Evolutionary conservation across 768 basidiomycete genomes (phyloP).

Genomic region (Scleroderma bovista): DNA sequence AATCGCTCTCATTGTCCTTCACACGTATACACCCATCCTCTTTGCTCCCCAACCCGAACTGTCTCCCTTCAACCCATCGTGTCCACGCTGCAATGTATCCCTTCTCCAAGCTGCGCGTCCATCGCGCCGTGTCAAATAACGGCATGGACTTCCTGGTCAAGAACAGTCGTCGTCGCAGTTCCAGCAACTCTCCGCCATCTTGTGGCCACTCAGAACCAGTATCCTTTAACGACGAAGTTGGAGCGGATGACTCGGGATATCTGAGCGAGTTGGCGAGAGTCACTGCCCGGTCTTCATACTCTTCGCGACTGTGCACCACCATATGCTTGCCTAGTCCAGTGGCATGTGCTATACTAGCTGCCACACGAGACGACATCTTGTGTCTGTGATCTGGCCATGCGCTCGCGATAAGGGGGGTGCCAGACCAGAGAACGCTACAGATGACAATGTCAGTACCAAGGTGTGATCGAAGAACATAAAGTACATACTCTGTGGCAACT

Average conservation of each 20-base stretch:
- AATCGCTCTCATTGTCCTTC: conserved; percentile 21
- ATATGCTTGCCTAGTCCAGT: conserved; percentile 45
- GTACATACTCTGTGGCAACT: conserved; percentile 42
- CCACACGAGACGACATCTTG: conserved; percentile 50
- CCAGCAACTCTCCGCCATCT: conserved; percentile 30
- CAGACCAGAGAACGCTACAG: conserved; percentile 45
- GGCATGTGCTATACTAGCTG: conserved; percentile 41
- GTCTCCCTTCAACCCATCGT: conserved; percentile 43
- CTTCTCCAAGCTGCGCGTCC: conserved; percentile 45
- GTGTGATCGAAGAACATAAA: background rate
- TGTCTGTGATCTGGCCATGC: conserved; percentile 38
- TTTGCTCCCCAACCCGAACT: conserved; percentile 23
- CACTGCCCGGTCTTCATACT: conserved; percentile 44
- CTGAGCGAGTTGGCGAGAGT: conserved; percentile 29
- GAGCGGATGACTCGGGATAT: conserved; percentile 6
- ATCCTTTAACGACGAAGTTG: background rate
- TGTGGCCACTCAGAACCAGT: background rate
- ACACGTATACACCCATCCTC: conserved; percentile 29
- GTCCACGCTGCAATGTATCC: conserved; percentile 39
- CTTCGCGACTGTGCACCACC: conserved; percentile 38
- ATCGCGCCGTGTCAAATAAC: conserved; percentile 44
- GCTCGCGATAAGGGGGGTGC: conserved; percentile 46
- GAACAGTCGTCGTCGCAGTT: conserved; percentile 38
- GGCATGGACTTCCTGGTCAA: conserved; percentile 37
- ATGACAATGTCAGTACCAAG: background rate